Base-by-base conservation (phyloP, 441 rosid species). In the Caryocar brasiliense region DNA sequence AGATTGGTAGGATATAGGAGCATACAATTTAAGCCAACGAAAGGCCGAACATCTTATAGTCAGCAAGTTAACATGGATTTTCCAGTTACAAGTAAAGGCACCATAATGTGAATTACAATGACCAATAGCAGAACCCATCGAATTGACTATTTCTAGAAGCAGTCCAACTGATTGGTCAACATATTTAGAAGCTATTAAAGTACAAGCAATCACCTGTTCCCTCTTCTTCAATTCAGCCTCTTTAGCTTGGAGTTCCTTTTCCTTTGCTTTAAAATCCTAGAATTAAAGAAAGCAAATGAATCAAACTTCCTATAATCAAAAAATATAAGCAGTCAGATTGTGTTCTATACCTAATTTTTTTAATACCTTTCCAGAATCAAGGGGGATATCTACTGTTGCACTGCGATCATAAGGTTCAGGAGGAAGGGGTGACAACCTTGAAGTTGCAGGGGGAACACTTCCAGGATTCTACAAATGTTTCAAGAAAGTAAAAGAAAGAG, bases 341-440 rank as follows among this genome's bases (percentile, higher is more conserved):
- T n/a, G n/a, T n/a, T n/a, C n/a, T n/a, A n/a, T n/a, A n/a, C n/a
- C n/a, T n/a, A n/a, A n/a, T n/a, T n/a, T n/a, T n/a, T n/a, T n/a
- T n/a, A 26, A 34, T 75, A 87, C 97, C 81, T 78, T 85, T 53
- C 67, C 83, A 59, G 71, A 52, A 66, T 83, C 80, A 40, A 87
- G 93, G 54, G 98, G 86, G 65, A 92, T 83, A 56, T 88, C 92
- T 61, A 80, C 40, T 2, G 97, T 80, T 59, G 83, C 86, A 61
- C 89, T 87, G 35, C 96, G 89, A 43, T 93, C 99, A 81, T 84
- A 80, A 27, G 89, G 96, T 62, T 93, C 99, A 13, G 79, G 92
- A 62, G 99, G 97, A 72, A 93, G 96, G 9, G 99, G 97, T 25
- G 97, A 74, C 58, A 88, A 87, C 75, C 65, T 78, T 28, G 95